Conservation (phyloP, 2,329 filamentous ascomycete genomes). For the Ophiostoma fasciatum region DNA sequence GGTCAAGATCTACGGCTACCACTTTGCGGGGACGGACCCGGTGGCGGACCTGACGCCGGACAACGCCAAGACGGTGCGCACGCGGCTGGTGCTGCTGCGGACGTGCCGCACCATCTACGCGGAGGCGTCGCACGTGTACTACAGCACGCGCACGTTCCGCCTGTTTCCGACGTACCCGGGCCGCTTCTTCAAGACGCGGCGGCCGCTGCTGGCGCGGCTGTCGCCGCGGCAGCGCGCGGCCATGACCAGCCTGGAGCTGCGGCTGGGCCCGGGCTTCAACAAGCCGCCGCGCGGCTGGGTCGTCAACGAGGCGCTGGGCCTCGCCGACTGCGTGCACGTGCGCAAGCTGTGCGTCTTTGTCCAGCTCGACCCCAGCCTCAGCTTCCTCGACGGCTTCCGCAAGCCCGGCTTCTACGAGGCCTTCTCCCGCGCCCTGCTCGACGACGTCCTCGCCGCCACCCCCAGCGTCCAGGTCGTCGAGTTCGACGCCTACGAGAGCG, state of each 20-base stretch:
- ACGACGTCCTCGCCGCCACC: constrained; percentile 39
- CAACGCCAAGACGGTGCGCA: constrained; percentile 47
- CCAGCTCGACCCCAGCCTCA: constrained; percentile 56
- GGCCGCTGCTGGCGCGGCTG: constrained; percentile 53
- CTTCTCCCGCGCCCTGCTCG: constrained; percentile 46
- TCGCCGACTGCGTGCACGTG: constrained; percentile 45
- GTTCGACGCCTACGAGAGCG: constrained; percentile 54
- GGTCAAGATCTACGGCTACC: constrained; percentile 50
- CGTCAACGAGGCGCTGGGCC: constrained; percentile 47
- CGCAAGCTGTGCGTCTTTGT: constrained; percentile 51
- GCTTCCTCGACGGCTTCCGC: constrained; percentile 52
- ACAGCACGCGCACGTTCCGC: constrained; percentile 45
- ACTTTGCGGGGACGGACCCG: constrained; percentile 37
- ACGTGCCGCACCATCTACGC: constrained; percentile 44
- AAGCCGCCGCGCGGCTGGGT: constrained; percentile 57
- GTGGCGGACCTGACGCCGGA: constrained; percentile 52
- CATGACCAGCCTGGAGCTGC: constrained; percentile 51
- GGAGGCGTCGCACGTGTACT: constrained; percentile 53
- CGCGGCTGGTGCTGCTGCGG: constrained; percentile 44
- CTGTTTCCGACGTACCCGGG: constrained; percentile 52
- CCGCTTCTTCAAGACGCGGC: constrained; percentile 57
- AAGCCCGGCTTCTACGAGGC: constrained; percentile 54
- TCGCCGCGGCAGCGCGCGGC: constrained; percentile 42
- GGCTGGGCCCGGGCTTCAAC: constrained; percentile 59
- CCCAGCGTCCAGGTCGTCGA: constrained; percentile 43